These are phyloP conservation scores for Gonium pectorale DNA, from an alignment of 139 green algal species.

Conservation along the genomic window DNA sequence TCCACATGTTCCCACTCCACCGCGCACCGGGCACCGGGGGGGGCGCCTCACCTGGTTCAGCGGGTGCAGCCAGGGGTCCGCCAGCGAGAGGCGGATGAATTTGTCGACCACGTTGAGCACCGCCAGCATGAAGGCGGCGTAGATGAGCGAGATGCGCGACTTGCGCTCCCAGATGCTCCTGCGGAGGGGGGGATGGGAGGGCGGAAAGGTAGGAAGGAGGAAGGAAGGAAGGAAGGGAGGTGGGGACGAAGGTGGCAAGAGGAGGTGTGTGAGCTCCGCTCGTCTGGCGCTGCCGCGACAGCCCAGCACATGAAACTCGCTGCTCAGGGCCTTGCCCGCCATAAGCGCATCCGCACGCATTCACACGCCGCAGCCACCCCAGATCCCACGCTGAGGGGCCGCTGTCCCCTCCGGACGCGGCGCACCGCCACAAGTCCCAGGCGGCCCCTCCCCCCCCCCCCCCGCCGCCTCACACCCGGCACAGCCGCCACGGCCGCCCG, in stretches of 20 bases:
- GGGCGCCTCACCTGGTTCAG: conserved; percentile 31
- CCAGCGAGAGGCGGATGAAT: conserved; percentile 49
- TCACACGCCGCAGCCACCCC: neutral
- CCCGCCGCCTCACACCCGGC: no score
- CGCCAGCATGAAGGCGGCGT: conserved; percentile 46
- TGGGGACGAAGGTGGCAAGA: neutral
- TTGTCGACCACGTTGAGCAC: conserved; percentile 44
- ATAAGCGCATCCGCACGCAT: neutral
- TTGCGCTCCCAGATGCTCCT: conserved; percentile 26
- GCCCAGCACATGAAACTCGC: neutral
- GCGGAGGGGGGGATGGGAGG: no score
- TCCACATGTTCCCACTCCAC: no score
- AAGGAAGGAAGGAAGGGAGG: neutral
- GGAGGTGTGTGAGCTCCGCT: neutral
- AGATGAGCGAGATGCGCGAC: conserved; percentile 10
- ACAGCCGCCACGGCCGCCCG: neutral
- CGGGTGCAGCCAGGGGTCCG: conserved; percentile 64
- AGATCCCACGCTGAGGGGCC: no score
- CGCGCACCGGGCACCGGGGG: no score
- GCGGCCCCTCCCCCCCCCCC: no score
- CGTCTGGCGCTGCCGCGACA: neutral
- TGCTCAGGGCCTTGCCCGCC: neutral
- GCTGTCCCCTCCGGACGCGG: neutral
- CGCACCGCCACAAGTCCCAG: neutral
- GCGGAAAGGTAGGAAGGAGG: no score